Base-by-base conservation (phyloP, 2,329 filamentous ascomycete genomes). In the Scedosporium dehoogii region DNA sequence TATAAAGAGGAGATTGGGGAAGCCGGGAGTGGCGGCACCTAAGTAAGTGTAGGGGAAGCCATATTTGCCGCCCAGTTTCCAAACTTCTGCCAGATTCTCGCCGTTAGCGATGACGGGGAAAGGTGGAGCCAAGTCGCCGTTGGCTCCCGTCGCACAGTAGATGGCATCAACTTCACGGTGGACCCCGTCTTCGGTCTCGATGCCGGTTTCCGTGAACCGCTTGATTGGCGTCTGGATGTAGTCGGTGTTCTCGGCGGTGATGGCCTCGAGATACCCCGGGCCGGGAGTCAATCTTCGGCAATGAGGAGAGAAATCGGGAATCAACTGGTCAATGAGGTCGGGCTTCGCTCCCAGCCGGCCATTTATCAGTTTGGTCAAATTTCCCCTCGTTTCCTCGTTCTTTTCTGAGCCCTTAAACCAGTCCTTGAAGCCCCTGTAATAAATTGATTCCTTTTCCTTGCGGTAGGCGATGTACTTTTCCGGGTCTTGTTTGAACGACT, bases 31-130 rank as follows among this genome's bases (percentile, higher is more conserved):
- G 0, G 83, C 81, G 1, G 86, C 67, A 0, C 86, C 87, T 6
- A 89, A 74, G 66, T 90, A 91, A 0, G 83, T 87, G 69, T 88
- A 85, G 0, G 88, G 87, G 64, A 84, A 88, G 0, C 85, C 86
- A 64, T 79, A 79, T 21, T 76, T 73, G 0, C 82, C 82, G 46
- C 78, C 80, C 1, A 76, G 76, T 14, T 75, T 76, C 87, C 87
- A 90, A 1, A 81, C 75, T 7, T 77, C 71, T 10, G 76, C 73
- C 1, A 90, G 73, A 62, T 86, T 79, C 7, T 78, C 71, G 2
- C 81, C 84, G 58, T 79, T 72, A 1, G 83, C 81, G 25, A 76
- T 74, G 65, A 90, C 82, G 0, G 83, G 76, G 65, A 90, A 90
- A 0, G 80, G 80, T 0, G 85, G 85, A 0, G 81, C 74, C 71